These are phyloP conservation scores for Serendipita sp. DNA, from an alignment of 1,284 basidiomycete species.

Conservation along the genomic window DNA sequence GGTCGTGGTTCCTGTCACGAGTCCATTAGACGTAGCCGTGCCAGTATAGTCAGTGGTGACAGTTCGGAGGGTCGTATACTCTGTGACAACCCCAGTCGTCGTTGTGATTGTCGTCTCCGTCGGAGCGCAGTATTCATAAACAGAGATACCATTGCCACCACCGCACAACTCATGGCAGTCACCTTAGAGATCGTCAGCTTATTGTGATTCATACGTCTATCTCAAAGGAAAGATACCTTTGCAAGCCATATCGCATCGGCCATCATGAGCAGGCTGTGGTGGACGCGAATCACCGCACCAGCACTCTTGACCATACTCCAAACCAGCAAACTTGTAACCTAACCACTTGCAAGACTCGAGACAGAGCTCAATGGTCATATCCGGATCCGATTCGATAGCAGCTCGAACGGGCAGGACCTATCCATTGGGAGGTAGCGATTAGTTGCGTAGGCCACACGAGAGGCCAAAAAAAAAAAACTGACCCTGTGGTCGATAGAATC, in stretches of 20 bases:
- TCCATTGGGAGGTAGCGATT: constrained; percentile 50
- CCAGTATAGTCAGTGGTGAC: neutral
- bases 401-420: constrained; percentile 35
- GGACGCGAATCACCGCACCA: constrained; percentile 17
- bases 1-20: neutral
- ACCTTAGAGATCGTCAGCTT: neutral
- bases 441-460: constrained; percentile 55
- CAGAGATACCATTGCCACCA: neutral
- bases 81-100: neutral
- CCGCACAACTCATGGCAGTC: neutral
- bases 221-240: neutral
- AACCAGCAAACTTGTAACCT: constrained; percentile 11
- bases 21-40: neutral
- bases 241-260: neutral
- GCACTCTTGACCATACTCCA: constrained; percentile 30
- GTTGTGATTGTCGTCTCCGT: neutral
- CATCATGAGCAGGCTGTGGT: neutral
- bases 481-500: constrained; percentile 20
- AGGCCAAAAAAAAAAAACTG: constrained; percentile 28
- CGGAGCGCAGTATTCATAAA: neutral
- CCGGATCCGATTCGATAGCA: constrained; percentile 39
- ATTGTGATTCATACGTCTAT: no score
- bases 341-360: constrained; percentile 9
- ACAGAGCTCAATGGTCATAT: constrained; percentile 24
- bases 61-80: neutral